These are phyloP conservation scores for Candida railenensis DNA, from an alignment of 805 yeast species.

Conservation along the genomic window DNA sequence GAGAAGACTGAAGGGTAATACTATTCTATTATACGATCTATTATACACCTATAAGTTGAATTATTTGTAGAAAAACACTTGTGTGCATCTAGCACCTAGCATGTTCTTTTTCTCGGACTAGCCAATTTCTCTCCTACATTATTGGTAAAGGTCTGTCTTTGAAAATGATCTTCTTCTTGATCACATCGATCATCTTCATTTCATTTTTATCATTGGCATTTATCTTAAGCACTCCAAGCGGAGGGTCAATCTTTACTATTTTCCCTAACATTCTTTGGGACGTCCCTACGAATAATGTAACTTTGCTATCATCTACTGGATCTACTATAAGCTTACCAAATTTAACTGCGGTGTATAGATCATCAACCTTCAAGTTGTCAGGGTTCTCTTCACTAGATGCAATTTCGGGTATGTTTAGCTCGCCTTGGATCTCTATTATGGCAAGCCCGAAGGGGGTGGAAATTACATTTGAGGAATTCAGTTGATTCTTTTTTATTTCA, in stretches of 20 bases:
- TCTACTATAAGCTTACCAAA: conserved; percentile 52
- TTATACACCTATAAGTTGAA: too few relatives aligned
- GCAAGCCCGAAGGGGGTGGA: conserved; percentile 59
- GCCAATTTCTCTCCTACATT: too few relatives aligned
- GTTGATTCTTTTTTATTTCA: not conserved
- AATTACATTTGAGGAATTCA: conserved; percentile 20
- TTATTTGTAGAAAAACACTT: too few relatives aligned
- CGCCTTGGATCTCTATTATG: conserved; percentile 74
- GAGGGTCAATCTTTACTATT: conserved; percentile 57
- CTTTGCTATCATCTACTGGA: conserved; percentile 37
- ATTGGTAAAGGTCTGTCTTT: conserved; percentile 73
- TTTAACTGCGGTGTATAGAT: conserved; percentile 44
- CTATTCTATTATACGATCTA: not conserved
- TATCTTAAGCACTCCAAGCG: conserved; percentile 61
- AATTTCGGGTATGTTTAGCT: conserved; percentile 45
- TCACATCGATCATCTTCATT: conserved; percentile 58
- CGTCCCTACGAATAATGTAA: conserved; percentile 62
- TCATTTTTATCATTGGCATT: conserved; percentile 21
- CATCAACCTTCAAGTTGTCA: conserved; percentile 19
- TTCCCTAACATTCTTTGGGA: conserved; percentile 69
- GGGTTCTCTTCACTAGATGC: conserved; percentile 27
- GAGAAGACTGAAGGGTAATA: too few relatives aligned
- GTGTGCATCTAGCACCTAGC: too few relatives aligned
- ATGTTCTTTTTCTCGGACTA: too few relatives aligned
- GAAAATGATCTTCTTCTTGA: conserved; percentile 59